phyloP scores from a whole-genome alignment of 257 asterid genomes.

The Solanum appendiculatum region DNA sequence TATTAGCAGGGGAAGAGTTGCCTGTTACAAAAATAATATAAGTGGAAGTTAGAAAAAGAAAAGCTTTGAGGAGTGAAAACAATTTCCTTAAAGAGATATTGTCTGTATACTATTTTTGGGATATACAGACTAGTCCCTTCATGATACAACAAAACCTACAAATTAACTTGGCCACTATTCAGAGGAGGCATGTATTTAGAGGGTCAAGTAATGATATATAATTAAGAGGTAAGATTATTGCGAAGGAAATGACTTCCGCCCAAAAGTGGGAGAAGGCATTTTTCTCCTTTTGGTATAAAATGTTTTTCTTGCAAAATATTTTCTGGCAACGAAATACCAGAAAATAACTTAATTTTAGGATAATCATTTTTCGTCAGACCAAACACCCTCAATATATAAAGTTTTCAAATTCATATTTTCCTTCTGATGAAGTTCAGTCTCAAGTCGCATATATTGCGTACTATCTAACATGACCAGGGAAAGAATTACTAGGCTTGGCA shows the following conservation, averaged over 20 bases:
- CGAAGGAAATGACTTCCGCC: background rate
- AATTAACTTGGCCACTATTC: background rate
- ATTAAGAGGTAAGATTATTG: background rate
- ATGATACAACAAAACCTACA: background rate
- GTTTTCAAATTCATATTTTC: background rate
- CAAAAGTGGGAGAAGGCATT: background rate
- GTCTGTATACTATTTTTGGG: background rate
- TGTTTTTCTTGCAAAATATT: background rate
- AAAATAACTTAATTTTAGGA: background rate
- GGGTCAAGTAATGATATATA: background rate
- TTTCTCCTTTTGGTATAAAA: background rate
- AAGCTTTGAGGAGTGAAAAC: background rate
- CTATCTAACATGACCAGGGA: background rate
- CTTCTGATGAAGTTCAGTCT: background rate
- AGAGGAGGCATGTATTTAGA: background rate
- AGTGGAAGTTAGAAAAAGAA: background rate
- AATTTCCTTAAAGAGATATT: background rate
- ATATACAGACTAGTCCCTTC: background rate
- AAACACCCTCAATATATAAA: background rate
- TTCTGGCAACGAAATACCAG: background rate
- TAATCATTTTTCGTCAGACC: background rate
- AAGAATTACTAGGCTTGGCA: background rate
- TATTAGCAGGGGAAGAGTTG: background rate
- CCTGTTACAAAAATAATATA: background rate
- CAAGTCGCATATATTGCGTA: background rate